Evolutionary conservation across 768 basidiomycete species (phyloP).

Genomic region (Dentipellis fragilis): DNA sequence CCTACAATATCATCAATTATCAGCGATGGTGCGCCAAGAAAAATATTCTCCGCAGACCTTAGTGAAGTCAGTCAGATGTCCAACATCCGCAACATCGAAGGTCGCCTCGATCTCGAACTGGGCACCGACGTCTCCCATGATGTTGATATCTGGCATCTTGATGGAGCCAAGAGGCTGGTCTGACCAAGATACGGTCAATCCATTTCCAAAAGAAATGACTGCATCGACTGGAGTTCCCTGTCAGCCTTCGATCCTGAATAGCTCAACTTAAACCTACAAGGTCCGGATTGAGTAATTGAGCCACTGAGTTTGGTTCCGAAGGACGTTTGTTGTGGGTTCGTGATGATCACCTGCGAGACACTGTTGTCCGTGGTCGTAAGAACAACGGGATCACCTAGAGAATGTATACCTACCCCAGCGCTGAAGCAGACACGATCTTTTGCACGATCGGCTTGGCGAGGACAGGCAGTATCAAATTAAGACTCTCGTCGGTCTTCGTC

Average conservation of each 20-base stretch:
- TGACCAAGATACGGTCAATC: constrained; percentile 52
- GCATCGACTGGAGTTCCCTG: constrained; percentile 42
- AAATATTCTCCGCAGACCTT: constrained; percentile 27
- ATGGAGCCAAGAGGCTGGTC: constrained; percentile 49
- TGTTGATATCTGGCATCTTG: constrained; percentile 46
- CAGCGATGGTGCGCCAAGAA: neutral
- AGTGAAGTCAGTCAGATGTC: constrained; percentile 52
- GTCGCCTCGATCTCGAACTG: constrained; percentile 40
- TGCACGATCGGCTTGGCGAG: constrained; percentile 71
- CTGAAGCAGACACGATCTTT: constrained; percentile 49
- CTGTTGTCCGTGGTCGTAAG: constrained; percentile 20
- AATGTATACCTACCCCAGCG: constrained; percentile 33
- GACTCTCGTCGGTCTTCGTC: constrained; percentile 47
- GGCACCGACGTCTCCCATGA: constrained; percentile 57
- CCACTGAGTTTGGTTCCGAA: constrained; percentile 53
- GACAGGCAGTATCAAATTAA: constrained; percentile 56
- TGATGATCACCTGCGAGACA: constrained; percentile 52
- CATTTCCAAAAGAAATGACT: constrained; percentile 51
- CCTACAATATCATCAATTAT: constrained; percentile 17
- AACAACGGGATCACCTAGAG: neutral
- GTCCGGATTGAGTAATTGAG: constrained; percentile 58
- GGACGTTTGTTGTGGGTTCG: constrained; percentile 41
- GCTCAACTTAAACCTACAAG: constrained; percentile 36
- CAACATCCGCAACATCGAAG: constrained; percentile 50
- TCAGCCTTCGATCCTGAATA: constrained; percentile 4